Base-by-base conservation (phyloP, 2,329 filamentous ascomycete genomes). In the Kalaharituber pfeilii region DNA sequence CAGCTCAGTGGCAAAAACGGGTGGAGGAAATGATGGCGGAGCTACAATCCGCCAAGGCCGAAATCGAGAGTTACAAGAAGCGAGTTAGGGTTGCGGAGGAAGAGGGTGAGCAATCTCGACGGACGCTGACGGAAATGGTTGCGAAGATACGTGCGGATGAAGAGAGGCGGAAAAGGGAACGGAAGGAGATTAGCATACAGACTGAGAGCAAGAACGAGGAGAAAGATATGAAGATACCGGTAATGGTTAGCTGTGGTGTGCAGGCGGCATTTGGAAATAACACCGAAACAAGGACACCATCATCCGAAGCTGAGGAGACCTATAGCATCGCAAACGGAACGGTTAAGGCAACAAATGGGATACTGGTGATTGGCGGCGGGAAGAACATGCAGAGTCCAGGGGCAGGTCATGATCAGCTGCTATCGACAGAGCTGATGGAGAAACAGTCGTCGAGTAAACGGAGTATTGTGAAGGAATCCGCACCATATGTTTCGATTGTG, bases 81-180 rank as follows among this genome's bases (percentile, higher is more conserved):
- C 80, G 86, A 27, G 87, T 87, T 7, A 84, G 94, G 67, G 75
- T 72, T 56, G 88, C 87, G 2, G 89, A 96, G 66, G 71, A 76
- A 7, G 87, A 94, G 63, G 78, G 82, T 47, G 79, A 82, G 53
- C 73, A 78, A 42, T 79, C 81, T 53, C 80, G 82, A 53, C 81
- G 83, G 67, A 82, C 82, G 1, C 70, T 98, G 45, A 81, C 84
- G 1, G 85, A 94, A 65, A 91, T 96, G 86, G 81, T 95, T 11
- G 74, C 85, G 62, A 81, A 82, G 60, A 82, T 95, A 54, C 79
- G 87, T 52, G 75, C 73, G 62, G 80, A 87, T 62, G 79, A 80
- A 62, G 77, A 77, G 60, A 74, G 71, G 27, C 70, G 66, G 59
- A 71, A 69, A 60, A 69, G 68, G 28, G 71, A 68, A n/a, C 69